Base-by-base conservation (phyloP, 805 yeast genomes). In the Cyberlindnera nakhonratchasimensis region DNA sequence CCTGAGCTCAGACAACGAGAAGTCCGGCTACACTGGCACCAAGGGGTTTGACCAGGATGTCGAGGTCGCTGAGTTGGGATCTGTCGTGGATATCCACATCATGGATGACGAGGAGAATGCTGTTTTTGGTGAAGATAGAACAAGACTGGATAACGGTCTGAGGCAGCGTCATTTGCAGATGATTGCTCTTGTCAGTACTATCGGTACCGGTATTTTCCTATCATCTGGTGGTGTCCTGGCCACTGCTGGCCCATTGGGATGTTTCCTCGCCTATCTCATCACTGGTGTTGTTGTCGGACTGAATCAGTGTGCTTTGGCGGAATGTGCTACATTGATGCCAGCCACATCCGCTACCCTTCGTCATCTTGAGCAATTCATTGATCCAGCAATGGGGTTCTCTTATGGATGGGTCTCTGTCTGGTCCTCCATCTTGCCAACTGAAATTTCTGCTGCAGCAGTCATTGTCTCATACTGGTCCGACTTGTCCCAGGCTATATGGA, bases 401-500 rank as follows among this genome's bases (percentile, higher is more conserved):
- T 33, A 33, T 11, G 36, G 36, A 5, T 33, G 36, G 36, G 22
- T 33, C 20, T 22, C 26, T 20, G 36, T 33, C 5, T 33, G 36
- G 36, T 21, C 25, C 16, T 18, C 18, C 13, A 33, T 33, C 12
- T 11, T 33, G 12, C 36, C 36, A 14, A 20, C 17, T 22, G 36
- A 33, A n/a, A 33, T 33, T n/a, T 33, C 36, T 6, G 36, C 36
- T 14, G 36, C 36, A 14, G 36, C 36, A 10, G 36, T 33, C 11
- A 33, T 33, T 20, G 36, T 33, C 14, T 33, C 36, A 8, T 33
- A 19, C 11, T 33, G 36, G 36, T 33, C 36, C 6, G 36, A 33
- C n/a, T 33, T 33, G 28, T 33, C 36, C n/a, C 36, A 33, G 20
- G 36, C 36, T 16, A 33, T 33, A 22, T 33, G 36, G 36, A 33